phyloP scores from a whole-genome alignment of 1,284 basidiomycete species.

The Heterobasidion irregulare region DNA sequence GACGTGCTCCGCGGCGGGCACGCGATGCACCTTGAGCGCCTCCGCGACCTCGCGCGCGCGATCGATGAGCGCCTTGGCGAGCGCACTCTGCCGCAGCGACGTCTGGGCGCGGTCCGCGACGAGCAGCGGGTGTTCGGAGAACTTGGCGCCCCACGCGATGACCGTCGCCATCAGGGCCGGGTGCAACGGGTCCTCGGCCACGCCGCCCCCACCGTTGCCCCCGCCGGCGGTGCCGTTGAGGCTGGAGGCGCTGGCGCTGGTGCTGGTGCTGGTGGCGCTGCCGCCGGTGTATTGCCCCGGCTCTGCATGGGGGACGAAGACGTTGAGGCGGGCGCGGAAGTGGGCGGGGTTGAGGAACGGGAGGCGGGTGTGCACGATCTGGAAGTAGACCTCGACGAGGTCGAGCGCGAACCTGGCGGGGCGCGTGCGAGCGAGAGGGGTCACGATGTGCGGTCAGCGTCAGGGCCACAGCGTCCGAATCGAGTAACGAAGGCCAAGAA shows the following conservation, averaged over 20 bases:
- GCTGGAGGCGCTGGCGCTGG: background rate
- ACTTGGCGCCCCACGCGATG: constrained; percentile 90
- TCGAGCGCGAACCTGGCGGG: constrained; percentile 69
- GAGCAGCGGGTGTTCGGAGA: constrained; percentile 81
- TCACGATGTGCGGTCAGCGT: constrained; percentile 5
- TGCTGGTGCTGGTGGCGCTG: background rate
- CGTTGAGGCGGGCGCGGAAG: constrained; percentile 62
- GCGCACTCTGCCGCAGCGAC: constrained; percentile 54
- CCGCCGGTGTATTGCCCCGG: background rate
- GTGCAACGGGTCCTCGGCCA: constrained; percentile 37
- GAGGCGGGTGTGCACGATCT: constrained; percentile 78
- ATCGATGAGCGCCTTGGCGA: constrained; percentile 73
- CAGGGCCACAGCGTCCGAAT: background rate
- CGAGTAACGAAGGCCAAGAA: background rate
- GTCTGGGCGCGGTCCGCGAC: constrained; percentile 69
- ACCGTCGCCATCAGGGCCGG: constrained; percentile 79
- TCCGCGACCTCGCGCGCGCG: constrained; percentile 81
- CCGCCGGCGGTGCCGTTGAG: constrained; percentile 7
- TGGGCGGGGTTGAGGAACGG: constrained; percentile 73
- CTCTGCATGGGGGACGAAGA: constrained; percentile 27
- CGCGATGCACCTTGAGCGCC: constrained; percentile 73
- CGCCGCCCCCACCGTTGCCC: constrained; percentile 5
- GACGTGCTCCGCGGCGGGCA: constrained; percentile 75
- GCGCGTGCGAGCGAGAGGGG: constrained; percentile 9
- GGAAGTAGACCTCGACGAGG: constrained; percentile 84